Percentiles rank a stretch among this genome's conserved stretches.
phyloP scores from a whole-genome alignment of 202 grass and related monocot species.

The Schoenoplectus tabernaemontani region DNA sequence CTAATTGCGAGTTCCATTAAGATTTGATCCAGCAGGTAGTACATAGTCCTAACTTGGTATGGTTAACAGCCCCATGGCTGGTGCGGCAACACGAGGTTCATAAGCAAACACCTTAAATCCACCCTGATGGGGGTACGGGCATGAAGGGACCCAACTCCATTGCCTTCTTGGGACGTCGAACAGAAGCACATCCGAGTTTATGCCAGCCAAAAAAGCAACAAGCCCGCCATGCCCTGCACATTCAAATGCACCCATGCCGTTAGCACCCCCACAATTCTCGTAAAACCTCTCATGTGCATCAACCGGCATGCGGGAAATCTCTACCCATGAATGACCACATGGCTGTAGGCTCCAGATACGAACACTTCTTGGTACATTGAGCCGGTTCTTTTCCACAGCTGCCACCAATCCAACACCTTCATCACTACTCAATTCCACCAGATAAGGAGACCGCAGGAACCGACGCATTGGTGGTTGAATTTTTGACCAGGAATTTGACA shows the following conservation, averaged over 20 bases:
- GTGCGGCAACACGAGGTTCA: constrained; percentile 72
- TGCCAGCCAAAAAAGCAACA: constrained; percentile 43
- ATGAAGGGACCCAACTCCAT: constrained; percentile 71
- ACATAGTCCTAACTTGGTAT: constrained; percentile 16
- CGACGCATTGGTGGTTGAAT: constrained; percentile 83
- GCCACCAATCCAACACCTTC: constrained; percentile 50
- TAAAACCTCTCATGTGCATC: constrained; percentile 61
- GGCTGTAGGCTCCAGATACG: constrained; percentile 59
- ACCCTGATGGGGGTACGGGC: constrained; percentile 30
- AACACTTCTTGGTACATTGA: constrained; percentile 84
- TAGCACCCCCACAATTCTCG: constrained; percentile 35
- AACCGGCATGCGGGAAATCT: constrained; percentile 64
- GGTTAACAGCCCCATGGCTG: constrained; percentile 69
- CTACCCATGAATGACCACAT: constrained; percentile 46
- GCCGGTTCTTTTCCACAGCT: constrained; percentile 85
- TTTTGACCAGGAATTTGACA: constrained; percentile 61
- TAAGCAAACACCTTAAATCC: constrained; percentile 61
- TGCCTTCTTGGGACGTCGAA: constrained; percentile 52
- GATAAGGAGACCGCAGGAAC: constrained; percentile 63
- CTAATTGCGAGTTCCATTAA: not conserved
- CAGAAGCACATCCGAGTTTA: constrained; percentile 40
- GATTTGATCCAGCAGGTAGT: not conserved
- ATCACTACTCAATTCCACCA: constrained; percentile 49
- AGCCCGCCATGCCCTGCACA: constrained; percentile 60
- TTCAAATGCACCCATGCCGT: constrained; percentile 43